Conservation (phyloP, 306 rosid genomes). For the Sophora flavescens region DNA sequence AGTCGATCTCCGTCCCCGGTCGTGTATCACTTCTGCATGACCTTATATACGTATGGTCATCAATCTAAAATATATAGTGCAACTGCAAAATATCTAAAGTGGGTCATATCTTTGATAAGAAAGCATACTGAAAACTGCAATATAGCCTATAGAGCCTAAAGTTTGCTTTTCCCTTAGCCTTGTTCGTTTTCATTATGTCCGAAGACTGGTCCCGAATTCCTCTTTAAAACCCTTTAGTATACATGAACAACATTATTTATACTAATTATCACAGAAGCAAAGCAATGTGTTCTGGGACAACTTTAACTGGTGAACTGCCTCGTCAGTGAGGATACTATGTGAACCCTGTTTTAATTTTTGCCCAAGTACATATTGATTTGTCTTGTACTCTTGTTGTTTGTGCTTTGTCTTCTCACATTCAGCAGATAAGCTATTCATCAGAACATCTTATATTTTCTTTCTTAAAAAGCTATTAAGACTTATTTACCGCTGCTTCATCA, state of each 20-base stretch:
- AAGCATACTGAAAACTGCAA: conserved; percentile 3
- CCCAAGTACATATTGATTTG: conserved; percentile 51
- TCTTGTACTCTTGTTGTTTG: conserved; percentile 56
- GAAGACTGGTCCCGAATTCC: conserved; percentile 34
- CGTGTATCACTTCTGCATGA: conserved; percentile 8
- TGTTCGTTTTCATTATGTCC: conserved; percentile 33
- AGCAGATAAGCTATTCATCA: conserved; percentile 26
- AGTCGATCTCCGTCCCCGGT: too few relatives aligned
- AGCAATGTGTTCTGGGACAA: conserved; percentile 48
- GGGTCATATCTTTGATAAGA: neutral
- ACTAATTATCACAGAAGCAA: conserved; percentile 40
- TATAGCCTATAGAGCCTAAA: conserved; percentile 4
- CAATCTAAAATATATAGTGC: neutral
- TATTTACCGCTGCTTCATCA: conserved; percentile 49
- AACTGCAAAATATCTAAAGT: conserved; percentile 1
- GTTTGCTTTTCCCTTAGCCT: conserved; percentile 23
- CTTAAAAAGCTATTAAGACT: conserved; percentile 23
- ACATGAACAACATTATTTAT: neutral
- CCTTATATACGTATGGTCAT: neutral
- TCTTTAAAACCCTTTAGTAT: conserved; percentile 28
- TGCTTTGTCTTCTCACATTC: conserved; percentile 46
- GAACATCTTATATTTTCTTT: conserved; percentile 31
- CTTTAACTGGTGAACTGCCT: too few relatives aligned
- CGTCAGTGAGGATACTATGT: conserved; percentile 48
- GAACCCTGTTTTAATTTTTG: conserved; percentile 37